Conservation (phyloP, 768 basidiomycete genomes). For the Suillus clintonianus region DNA sequence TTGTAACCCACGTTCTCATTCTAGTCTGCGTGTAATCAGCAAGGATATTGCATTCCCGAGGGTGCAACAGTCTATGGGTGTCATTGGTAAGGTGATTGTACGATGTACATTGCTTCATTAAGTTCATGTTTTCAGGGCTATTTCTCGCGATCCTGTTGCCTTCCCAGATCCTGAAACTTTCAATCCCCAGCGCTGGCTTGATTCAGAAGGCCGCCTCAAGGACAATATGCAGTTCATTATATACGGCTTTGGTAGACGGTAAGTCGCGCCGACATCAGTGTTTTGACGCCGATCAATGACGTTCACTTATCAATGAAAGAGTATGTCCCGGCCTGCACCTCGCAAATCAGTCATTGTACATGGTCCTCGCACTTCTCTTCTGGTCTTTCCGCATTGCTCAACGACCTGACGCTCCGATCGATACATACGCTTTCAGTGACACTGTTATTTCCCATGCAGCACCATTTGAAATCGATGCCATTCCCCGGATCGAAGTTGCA, state of each 20-base stretch:
- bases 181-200: conserved; percentile 59
- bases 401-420: conserved; percentile 52
- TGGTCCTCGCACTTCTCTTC: conserved; percentile 59
- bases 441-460: conserved; percentile 56
- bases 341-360: conserved; percentile 48
- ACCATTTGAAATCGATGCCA: conserved; percentile 58
- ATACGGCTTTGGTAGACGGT: conserved; percentile 55
- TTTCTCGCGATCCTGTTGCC: conserved; percentile 50
- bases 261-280: neutral
- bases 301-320: conserved; percentile 24
- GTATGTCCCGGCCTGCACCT: conserved; percentile 62
- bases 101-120: too few species aligned
- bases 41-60: conserved; percentile 33
- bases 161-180: conserved; percentile 56
- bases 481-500: conserved; percentile 38
- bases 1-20: too few species aligned
- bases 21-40: conserved; percentile 17
- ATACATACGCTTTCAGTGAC: conserved; percentile 57
- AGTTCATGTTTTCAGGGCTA: conserved; percentile 35
- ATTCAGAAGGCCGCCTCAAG: conserved; percentile 40
- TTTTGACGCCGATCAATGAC: too few species aligned
- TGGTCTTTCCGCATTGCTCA: conserved; percentile 60
- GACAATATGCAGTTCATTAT: conserved; percentile 48
- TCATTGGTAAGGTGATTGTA: conserved; percentile 23
- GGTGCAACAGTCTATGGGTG: conserved; percentile 36